Evolutionary conservation across 2,329 filamentous ascomycete genomes (phyloP).

Genomic region (Amesomyces nigricolor): DNA sequence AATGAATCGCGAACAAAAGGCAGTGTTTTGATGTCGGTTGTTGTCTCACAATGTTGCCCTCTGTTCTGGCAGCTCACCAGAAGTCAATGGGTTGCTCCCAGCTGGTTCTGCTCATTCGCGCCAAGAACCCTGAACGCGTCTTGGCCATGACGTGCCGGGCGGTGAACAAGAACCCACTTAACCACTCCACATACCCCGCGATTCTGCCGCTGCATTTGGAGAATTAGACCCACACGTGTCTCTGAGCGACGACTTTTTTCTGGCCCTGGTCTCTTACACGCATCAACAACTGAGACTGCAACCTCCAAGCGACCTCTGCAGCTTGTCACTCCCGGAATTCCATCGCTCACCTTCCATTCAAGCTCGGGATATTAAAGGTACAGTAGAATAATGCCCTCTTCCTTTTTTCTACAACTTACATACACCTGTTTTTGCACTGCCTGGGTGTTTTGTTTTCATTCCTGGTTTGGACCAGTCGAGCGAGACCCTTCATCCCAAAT

Average conservation of each 20-base stretch:
- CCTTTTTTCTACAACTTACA: neutral
- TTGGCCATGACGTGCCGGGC: conserved; percentile 8
- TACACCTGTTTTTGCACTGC: neutral
- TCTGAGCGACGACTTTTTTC: conserved; percentile 11
- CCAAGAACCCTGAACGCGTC: too few relatives aligned
- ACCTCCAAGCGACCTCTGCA: neutral
- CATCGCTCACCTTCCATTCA: neutral
- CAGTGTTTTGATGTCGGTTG: too few relatives aligned
- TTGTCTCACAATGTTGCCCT: too few relatives aligned
- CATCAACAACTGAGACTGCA: neutral
- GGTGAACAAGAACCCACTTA: conserved; percentile 11
- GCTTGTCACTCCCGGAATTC: neutral
- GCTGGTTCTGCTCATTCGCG: too few relatives aligned
- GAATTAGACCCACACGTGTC: conserved; percentile 2
- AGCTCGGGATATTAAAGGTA: conserved; percentile 12
- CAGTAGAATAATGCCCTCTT: neutral
- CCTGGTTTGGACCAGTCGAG: neutral
- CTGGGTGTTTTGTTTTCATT: neutral
- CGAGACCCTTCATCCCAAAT: neutral
- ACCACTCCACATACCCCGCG: conserved; percentile 16
- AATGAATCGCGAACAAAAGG: too few relatives aligned
- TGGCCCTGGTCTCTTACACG: neutral
- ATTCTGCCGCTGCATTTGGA: conserved; percentile 19
- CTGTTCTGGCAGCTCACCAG: too few relatives aligned
- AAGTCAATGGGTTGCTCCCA: too few relatives aligned